phyloP scores from a whole-genome alignment of 2,329 filamentous ascomycete species.

The Colletotrichum sp. region DNA sequence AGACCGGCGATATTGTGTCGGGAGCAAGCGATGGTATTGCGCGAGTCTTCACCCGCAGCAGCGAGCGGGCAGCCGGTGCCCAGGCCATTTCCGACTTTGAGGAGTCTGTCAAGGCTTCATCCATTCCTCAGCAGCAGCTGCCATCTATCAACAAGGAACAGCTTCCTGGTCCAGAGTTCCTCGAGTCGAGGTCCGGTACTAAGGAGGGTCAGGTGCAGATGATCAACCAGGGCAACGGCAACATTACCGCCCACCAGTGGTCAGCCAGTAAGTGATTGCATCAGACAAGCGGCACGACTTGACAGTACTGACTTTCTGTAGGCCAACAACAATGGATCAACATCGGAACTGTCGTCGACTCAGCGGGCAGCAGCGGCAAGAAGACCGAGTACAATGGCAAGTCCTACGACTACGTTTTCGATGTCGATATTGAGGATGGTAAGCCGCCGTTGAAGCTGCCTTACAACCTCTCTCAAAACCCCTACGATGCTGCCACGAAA shows the following conservation, averaged over 20 bases:
- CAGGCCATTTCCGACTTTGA: slow-evolving; percentile 77
- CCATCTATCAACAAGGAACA: slow-evolving; percentile 90
- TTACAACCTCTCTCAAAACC: slow-evolving; percentile 90
- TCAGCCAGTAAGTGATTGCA: slow-evolving; percentile 54
- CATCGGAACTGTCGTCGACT: slow-evolving; percentile 93
- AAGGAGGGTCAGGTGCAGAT: slow-evolving; percentile 97
- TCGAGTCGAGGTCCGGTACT: slow-evolving; percentile 82
- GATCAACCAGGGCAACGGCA: slow-evolving; percentile 82
- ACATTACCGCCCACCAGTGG: slow-evolving; percentile 88
- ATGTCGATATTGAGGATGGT: slow-evolving; percentile 94
- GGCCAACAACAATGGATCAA: slow-evolving; percentile 78
- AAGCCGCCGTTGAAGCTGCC: slow-evolving; percentile 93
- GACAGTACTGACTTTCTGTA: slow-evolving; percentile 26
- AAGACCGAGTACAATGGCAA: slow-evolving; percentile 81
- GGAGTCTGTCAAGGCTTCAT: slow-evolving; percentile 79
- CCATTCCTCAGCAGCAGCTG: slow-evolving; percentile 86
- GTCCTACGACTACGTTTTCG: slow-evolving; percentile 95
- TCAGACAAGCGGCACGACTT: neutral
- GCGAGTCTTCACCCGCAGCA: slow-evolving; percentile 79
- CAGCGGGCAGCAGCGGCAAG: slow-evolving; percentile 80
- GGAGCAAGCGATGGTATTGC: slow-evolving; percentile 89
- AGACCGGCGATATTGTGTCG: slow-evolving; percentile 91
- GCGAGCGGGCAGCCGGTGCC: slow-evolving; percentile 71
- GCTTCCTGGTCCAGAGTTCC: slow-evolving; percentile 85
- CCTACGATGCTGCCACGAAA: slow-evolving; percentile 88